Conservation (phyloP, 495 filamentous ascomycete species). For the Penicillium cataractarum region DNA sequence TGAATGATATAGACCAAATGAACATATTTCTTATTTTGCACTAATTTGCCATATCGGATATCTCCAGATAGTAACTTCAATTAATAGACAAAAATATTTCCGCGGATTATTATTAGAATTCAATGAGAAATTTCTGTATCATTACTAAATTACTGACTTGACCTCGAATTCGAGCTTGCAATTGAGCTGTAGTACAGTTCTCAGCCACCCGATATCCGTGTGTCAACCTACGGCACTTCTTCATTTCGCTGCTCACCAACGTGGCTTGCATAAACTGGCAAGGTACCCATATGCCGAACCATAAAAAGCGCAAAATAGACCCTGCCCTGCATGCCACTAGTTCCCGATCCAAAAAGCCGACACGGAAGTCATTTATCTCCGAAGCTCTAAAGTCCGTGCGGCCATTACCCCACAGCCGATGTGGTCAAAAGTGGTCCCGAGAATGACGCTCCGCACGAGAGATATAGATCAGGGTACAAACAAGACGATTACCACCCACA, state of each 20-base stretch:
- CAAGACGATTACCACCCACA: not conserved
- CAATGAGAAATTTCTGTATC: too few species aligned
- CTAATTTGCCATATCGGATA: too few species aligned
- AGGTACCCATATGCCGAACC: not conserved
- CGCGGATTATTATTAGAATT: too few species aligned
- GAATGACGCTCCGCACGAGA: conserved; percentile 1
- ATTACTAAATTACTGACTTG: not conserved
- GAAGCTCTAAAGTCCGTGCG: not conserved
- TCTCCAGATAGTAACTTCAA: too few species aligned
- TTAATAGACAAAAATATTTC: too few species aligned
- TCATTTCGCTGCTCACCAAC: not conserved
- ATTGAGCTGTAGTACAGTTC: not conserved
- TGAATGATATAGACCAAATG: not conserved
- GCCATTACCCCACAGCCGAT: conserved; percentile 28
- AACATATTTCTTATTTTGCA: not conserved
- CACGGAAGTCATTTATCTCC: not conserved
- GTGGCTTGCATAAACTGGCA: not conserved
- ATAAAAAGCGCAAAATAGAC: not conserved
- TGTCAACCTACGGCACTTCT: too few species aligned
- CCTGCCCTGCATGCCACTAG: not conserved
- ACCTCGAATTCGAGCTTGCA: not conserved
- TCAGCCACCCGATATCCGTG: not conserved
- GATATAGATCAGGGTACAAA: conserved; percentile 11
- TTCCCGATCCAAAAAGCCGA: not conserved
- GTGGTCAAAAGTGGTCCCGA: conserved; percentile 36